Conservation (phyloP, 2,329 filamentous ascomycete species). For the Alternaria rosae region DNA sequence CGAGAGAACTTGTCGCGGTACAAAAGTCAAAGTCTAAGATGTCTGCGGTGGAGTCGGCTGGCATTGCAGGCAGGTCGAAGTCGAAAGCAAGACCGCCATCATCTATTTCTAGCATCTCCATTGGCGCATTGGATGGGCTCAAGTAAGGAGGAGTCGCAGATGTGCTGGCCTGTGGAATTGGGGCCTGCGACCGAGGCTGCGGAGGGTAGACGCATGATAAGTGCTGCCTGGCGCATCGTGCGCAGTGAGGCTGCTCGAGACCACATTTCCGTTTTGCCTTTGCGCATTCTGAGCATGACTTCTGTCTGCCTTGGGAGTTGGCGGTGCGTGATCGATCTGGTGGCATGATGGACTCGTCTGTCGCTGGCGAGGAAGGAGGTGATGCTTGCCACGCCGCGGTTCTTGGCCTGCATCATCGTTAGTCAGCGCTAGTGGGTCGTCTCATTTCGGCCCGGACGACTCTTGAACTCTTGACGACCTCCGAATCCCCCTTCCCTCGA, state of each 20-base stretch:
- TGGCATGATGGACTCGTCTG: conserved; percentile 44
- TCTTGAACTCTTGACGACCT: background rate
- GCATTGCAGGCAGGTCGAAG: conserved; percentile 12
- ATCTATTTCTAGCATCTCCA: conserved; percentile 31
- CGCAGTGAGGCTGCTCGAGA: conserved; percentile 60
- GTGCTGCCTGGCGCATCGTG: conserved; percentile 59
- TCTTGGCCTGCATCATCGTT: background rate
- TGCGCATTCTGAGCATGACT: conserved; percentile 65
- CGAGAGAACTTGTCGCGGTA: conserved; percentile 58
- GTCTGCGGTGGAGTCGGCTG: conserved; percentile 5
- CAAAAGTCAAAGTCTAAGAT: conserved; percentile 31
- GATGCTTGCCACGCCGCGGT: background rate
- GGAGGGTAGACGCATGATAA: conserved; percentile 58
- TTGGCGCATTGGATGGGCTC: background rate
- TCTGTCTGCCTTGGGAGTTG: conserved; percentile 52
- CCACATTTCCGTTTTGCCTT: conserved; percentile 66
- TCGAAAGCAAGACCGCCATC: conserved; percentile 6
- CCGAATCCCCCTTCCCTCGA: no score
- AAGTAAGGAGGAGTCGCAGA: conserved; percentile 27
- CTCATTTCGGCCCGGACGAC: background rate
- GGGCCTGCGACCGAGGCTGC: conserved; percentile 5
- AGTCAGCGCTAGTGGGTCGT: conserved; percentile 9
- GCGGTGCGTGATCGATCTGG: conserved; percentile 40
- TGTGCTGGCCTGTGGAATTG: background rate
- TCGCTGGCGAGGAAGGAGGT: background rate